Evolutionary conservation across 768 basidiomycete species (phyloP), one percentile per base, ranked within the genome.

Genomic region (Suillus cothurnatus): DNA sequence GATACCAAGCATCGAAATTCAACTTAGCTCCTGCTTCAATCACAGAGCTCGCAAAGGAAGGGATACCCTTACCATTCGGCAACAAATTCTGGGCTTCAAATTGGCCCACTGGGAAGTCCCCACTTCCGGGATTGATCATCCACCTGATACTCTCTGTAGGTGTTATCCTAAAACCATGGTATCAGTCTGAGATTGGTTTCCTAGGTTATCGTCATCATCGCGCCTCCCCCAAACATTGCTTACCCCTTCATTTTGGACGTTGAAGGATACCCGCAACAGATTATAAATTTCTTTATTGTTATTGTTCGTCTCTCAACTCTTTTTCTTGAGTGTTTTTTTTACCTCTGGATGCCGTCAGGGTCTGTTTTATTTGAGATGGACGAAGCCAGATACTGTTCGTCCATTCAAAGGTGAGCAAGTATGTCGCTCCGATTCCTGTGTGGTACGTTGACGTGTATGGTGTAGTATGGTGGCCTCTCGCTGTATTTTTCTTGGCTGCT

Each of bases 221-320:
- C 70, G 1, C 86, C 86, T 0, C 86, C 86, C 1, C 79, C 81
- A 1, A 65, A 72, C 5, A 80, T 87, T 11, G 87, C 79, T 0
- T 88, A 88, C 68, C 86, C 86, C 0, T 88, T 88, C 66, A 88
- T 88, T 61, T 77, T 88, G 3, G 86, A 88, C 64, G 78, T 88
- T 17, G 81, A 86, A 64, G 74, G 71, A 38, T 76, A 77, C 55
- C 88, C 87, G 1, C 64, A 49, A 36, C 86, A 87, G 63, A 85
- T 88, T 43, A 82, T 88, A 69, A 83, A 84, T 64, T 72, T 88
- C 8, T 85, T 87, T 69, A 80, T 88, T 58, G 79, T 86, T 36
- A 36, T 82, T 15, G 86, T 86, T 66, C n/a, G 84, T 74, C 1
- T 14, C 39, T 60, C 53, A 6, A 2, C 49, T 31, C 6, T 15